These are phyloP conservation scores for Penicillium goetzii DNA, from an alignment of 495 filamentous ascomycete genomes.

Conservation along the genomic window DNA sequence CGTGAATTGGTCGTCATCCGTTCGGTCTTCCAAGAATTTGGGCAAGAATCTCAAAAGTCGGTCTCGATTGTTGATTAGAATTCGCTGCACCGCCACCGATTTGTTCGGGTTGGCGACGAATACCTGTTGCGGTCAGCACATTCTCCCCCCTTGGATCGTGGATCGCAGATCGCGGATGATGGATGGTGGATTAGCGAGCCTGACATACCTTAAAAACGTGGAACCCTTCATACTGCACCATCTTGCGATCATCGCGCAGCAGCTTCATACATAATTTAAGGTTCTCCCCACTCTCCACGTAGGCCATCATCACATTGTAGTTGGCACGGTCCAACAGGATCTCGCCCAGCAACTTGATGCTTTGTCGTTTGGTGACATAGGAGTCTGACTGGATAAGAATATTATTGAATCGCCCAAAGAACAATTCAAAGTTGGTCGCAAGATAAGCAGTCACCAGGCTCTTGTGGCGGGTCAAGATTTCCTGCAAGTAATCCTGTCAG, in stretches of 20 bases:
- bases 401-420: constrained; percentile 88
- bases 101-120: constrained; percentile 99
- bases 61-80: constrained; percentile 93
- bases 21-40: constrained; percentile 90
- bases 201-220: constrained; percentile 90
- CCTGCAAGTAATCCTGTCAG: constrained; percentile 51
- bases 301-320: constrained; percentile 96
- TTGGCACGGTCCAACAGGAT: constrained; percentile 93
- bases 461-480: constrained; percentile 94
- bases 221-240: constrained; percentile 99
- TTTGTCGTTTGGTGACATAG: constrained; percentile 98
- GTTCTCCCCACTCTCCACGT: constrained; percentile 93
- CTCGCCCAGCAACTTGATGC: constrained; percentile 95
- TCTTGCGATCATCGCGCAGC: constrained; percentile 89
- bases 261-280: constrained; percentile 98
- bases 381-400: constrained; percentile 88
- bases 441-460: constrained; percentile 84
- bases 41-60: constrained; percentile 85
- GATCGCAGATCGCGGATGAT: constrained; percentile 4
- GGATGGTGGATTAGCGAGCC: not conserved
- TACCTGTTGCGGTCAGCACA: constrained; percentile 57
- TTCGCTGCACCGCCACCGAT: constrained; percentile 88
- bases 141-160: constrained; percentile 4
- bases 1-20: constrained; percentile 97
- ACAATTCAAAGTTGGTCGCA: constrained; percentile 81